Base-by-base conservation (phyloP, 23 red algal genomes). In the Chondrus crispus region DNA sequence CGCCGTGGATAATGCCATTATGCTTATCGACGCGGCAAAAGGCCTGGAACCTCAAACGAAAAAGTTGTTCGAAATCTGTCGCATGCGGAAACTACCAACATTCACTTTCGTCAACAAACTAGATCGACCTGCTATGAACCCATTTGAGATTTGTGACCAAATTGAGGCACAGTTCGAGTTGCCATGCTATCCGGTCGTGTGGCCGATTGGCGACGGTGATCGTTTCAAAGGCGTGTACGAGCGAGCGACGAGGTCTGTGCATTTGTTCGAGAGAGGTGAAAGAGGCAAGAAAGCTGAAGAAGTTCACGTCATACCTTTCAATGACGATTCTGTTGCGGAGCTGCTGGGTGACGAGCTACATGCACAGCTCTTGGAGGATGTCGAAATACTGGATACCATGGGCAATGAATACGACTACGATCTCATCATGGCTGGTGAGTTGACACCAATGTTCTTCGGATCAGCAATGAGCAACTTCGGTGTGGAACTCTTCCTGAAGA, bases 21-120 rank as follows among this genome's bases (percentile, higher is more conserved):
- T 96, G 94, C 81, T 96, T 43, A 73, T 96, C 64, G 94, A 96
- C 58, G 94, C 64, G 5, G 94, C 94, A 24, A 96, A 96, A 29
- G 94, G 94, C 29, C 89, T 96, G 13, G 94, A 96, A 85, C 85
- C 85, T 33, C 94, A 91, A 41, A 96, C 94, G 1, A 58, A 88
- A 40, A 96, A 96, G 71, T 73, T 96, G 30, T 96, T 96, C 71
- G 87, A 96, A 70, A 85, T 96, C 46, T 91, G 87, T 63, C 94
- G 89, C 3, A 85, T 96, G 94, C 88, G 94, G 38, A 44, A 29
- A 14, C 77, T 96, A 18, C 94, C 94, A 13, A 91, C 88, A 1
- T 88, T 96, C 62, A 96, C 94, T 8, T 96, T 96, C 41, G 89
- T 96, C 62, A 96, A 96, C 94, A 96, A 96, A 53, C 63, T 96